These are phyloP conservation scores for Aquilaria malaccensis DNA, from an alignment of 345 rosid species.

Conservation along the genomic window DNA sequence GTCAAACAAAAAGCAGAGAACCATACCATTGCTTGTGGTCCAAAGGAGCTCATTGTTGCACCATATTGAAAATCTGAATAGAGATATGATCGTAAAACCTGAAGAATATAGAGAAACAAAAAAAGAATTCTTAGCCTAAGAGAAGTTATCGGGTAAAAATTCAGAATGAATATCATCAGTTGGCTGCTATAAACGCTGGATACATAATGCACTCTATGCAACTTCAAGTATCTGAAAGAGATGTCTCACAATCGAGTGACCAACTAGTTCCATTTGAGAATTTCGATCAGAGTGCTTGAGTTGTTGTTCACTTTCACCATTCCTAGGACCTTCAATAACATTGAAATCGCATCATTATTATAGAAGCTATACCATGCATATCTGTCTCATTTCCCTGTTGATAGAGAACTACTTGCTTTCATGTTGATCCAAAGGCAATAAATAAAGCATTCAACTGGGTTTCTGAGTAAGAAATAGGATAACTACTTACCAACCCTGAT, in stretches of 20 bases:
- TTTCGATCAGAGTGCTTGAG: slow-evolving; percentile 30
- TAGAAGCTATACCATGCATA: neutral
- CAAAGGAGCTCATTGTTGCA: slow-evolving; percentile 35
- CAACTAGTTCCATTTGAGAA: slow-evolving; percentile 57
- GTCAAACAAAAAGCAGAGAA: neutral
- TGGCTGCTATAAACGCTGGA: neutral
- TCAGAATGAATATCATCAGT: neutral
- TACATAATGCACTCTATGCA: neutral
- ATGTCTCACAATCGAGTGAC: slow-evolving; percentile 55
- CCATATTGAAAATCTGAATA: slow-evolving; percentile 42
- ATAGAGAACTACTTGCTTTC: too few species aligned
- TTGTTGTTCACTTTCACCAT: slow-evolving; percentile 22
- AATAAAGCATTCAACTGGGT: too few species aligned
- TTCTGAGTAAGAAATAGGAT: too few species aligned
- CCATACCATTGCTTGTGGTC: slow-evolving; percentile 48
- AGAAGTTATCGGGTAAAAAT: slow-evolving; percentile 1
- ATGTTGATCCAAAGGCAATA: too few species aligned
- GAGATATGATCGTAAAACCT: slow-evolving; percentile 51
- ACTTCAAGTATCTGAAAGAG: slow-evolving; percentile 7
- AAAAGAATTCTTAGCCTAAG: neutral
- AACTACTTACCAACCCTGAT: too few species aligned
- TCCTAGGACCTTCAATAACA: slow-evolving; percentile 27
- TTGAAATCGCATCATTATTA: slow-evolving; percentile 11
- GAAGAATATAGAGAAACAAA: slow-evolving; percentile 15
- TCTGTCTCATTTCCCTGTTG: too few species aligned